phyloP scores from a whole-genome alignment of 352 stramenopile species.

The Phytophthora nicotianae region DNA sequence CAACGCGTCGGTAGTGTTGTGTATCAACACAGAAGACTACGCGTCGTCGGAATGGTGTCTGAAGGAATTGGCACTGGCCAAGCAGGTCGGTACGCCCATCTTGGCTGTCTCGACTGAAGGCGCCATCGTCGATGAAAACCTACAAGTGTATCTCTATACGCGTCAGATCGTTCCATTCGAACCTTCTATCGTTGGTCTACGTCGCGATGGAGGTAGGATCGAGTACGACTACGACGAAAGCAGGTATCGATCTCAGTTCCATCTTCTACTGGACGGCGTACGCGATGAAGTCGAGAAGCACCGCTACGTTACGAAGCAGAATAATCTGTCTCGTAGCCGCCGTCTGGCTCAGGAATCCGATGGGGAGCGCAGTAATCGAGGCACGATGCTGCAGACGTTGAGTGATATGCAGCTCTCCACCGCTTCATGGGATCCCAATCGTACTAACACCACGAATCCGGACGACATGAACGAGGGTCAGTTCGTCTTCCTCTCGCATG shows the following conservation, averaged over 20 bases:
- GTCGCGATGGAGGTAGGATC: conserved; percentile 14
- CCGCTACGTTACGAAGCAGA: conserved; percentile 38
- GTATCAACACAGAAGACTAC: conserved; percentile 74
- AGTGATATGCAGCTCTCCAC: background rate
- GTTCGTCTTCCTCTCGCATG: conserved; percentile 29
- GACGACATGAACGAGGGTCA: conserved; percentile 6
- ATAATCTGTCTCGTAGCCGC: conserved; percentile 38
- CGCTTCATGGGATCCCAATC: conserved; percentile 47
- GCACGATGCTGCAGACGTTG: conserved; percentile 22
- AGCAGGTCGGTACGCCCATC: conserved; percentile 73
- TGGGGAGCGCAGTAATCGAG: conserved; percentile 15
- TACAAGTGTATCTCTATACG: conserved; percentile 80
- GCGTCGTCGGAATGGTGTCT: conserved; percentile 73
- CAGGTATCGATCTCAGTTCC: conserved; percentile 23
- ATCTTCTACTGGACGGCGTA: conserved; percentile 57
- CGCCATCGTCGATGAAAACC: conserved; percentile 59
- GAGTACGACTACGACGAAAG: conserved; percentile 32
- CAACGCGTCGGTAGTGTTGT: conserved; percentile 65
- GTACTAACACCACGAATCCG: background rate
- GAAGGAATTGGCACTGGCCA: conserved; percentile 78
- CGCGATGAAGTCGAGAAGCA: conserved; percentile 52
- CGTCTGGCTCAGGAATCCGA: background rate
- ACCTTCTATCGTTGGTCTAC: conserved; percentile 49
- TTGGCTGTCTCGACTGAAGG: conserved; percentile 69
- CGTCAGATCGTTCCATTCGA: conserved; percentile 77